Percentiles rank a stretch among this genome's conserved stretches.
Conservation (phyloP, 2,329 filamentous ascomycete genomes). For the Elsinoe perseae region DNA sequence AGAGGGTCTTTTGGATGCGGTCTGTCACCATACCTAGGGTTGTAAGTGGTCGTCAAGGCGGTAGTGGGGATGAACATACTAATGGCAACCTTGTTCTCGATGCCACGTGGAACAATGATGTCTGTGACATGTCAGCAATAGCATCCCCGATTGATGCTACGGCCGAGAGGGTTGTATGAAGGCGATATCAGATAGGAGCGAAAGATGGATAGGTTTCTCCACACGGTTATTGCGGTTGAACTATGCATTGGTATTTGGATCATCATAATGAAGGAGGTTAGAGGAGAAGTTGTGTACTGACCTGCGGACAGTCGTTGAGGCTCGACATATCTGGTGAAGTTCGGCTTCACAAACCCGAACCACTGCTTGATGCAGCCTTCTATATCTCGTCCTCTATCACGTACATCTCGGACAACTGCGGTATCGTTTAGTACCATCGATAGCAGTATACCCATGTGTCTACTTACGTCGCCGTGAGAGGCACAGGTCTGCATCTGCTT, state of each 20-base stretch:
- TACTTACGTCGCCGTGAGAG: conserved; percentile 72
- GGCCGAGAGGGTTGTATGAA: conserved; percentile 10
- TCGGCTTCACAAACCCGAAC: conserved; percentile 94
- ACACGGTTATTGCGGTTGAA: conserved; percentile 34
- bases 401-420: conserved; percentile 75
- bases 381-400: conserved; percentile 80
- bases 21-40: conserved; percentile 76
- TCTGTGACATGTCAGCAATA: conserved; percentile 43
- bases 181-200: conserved; percentile 28
- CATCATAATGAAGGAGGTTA: conserved; percentile 29
- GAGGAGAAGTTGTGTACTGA: conserved; percentile 33
- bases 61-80: conserved; percentile 21
- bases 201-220: conserved; percentile 30
- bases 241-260: conserved; percentile 33
- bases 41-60: background rate
- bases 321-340: conserved; percentile 88
- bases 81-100: conserved; percentile 91
- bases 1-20: conserved; percentile 79
- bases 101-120: conserved; percentile 87
- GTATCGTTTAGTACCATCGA: background rate
- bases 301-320: conserved; percentile 81
- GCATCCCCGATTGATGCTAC: background rate
- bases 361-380: conserved; percentile 97
- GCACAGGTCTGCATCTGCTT: conserved; percentile 91
- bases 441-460: conserved; percentile 48